Evolutionary conservation across 768 basidiomycete genomes (phyloP), one percentile per base, ranked within the genome.

Genomic region (Calocybe cyanea): DNA sequence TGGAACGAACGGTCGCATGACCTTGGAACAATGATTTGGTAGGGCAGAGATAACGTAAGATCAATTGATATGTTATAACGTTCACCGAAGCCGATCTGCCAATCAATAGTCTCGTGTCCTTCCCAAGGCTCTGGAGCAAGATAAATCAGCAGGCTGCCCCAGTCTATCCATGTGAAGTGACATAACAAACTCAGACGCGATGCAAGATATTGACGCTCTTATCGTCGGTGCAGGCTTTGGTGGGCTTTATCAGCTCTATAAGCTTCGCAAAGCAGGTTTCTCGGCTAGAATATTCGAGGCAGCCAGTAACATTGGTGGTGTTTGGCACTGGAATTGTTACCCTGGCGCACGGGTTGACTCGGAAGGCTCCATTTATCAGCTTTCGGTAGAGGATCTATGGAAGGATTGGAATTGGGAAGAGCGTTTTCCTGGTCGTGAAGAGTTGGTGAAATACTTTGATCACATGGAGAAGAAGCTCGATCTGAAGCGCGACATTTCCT

Each of bases 291-390:
- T 56, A 30, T 53, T 48, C 21, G 55, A 58, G 36, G 53, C 60
- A 1, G 58, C 46, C 4, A 38, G 46, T 20, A 43, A 44, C 13
- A 32, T 60, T 4, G 60, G 60, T 8, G 60, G 60, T 0, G 53
- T 50, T 3, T 61, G 60, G 60, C 51, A 59, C 31, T 58, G 57
- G 54, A 60, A 61, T 43, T 48, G 52, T n/a, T 61, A 61, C 37
- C 58, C 60, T 2, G 60, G 60, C 18, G 53, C 57, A 4, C 55
- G 58, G 9, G 58, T 59, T 24, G 60, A 61, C 43, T 55, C 58
- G 4, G 57, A 56, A 7, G 51, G 44, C 23, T 53, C 41, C 21
- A 46, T 57, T 38, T 61, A 61, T 32, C 56, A 58, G 28, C 30
- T 61, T n/a, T 54, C 58, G 1, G 41, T 58, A 1, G 49, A 52